Evolutionary conservation across 2,329 filamentous ascomycete genomes (phyloP).

Genomic region (Colletotrichum tamarilloi): DNA sequence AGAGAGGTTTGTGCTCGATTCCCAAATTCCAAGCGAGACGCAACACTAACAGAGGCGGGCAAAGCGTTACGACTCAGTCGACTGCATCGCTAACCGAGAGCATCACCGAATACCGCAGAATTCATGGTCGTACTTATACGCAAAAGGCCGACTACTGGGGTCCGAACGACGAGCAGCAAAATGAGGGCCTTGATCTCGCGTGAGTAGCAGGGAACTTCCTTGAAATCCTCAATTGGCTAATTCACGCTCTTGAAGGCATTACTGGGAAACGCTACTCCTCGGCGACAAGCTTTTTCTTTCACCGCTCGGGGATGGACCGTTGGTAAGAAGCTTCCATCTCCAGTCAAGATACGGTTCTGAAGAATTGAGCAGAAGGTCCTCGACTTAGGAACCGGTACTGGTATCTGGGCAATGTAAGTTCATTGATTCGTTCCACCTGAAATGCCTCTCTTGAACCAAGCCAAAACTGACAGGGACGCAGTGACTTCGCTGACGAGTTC

Average conservation of each 20-base stretch:
- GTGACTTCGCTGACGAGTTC: constrained; percentile 59
- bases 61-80: not conserved
- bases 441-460: not conserved
- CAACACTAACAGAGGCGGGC: not conserved
- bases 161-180: constrained; percentile 30
- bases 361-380: not conserved
- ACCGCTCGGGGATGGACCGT: not conserved
- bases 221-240: too few relatives aligned
- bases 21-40: not conserved
- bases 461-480: constrained; percentile 39
- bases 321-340: not conserved
- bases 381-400: constrained; percentile 19
- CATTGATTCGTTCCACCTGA: not conserved
- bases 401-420: constrained; percentile 20
- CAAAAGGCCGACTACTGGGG: constrained; percentile 34
- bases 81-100: constrained; percentile 16
- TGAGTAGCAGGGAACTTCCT: not conserved
- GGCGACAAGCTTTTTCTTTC: constrained; percentile 26
- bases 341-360: not conserved
- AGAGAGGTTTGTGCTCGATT: not conserved
- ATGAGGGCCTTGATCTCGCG: constrained; percentile 31
- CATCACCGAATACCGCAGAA: constrained; percentile 27
- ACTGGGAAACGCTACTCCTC: constrained; percentile 19
- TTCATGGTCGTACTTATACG: constrained; percentile 31
- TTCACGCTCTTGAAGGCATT: not conserved